Evolutionary conservation across 371 early-diverging fungal species (phyloP), one percentile per base, ranked within the genome.

Genomic region (Conidiobolus incongruus): DNA sequence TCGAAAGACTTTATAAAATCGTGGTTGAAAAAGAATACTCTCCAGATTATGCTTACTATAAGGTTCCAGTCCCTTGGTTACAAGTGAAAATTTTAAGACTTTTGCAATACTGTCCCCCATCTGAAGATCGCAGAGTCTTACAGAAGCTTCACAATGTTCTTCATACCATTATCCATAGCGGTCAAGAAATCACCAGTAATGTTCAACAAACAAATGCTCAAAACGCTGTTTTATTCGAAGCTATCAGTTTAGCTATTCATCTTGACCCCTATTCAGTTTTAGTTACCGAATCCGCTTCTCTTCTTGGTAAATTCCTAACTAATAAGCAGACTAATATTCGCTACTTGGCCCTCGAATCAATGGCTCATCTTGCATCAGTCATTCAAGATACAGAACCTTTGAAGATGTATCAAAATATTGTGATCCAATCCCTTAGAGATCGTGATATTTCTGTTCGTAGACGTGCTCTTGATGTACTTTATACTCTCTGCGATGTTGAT

Each of bases 131-230:
- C 15, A 69, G 74, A 38, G 44, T 75, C 46, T 65, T 75, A 15
- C 49, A 64, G 15, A 63, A 71, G 51, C 59, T 83, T 24, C 68
- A 75, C 44, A 64, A 67, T 39, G 60, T 77, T 6, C 59, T 95
- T 16, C 73, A 80, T 38, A 72, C 77, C 24, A 87, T 93, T 49
- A 65, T 91, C 35, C 66, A 75, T 46, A 74, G 72, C 44, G 68
- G 87, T 7, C 80, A 83, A 53, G 93, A 91, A 34, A 62, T 72
- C 28, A 81, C 88, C 10, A 88, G 87, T 49, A 92, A 93, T 51
- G 77, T 83, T n/a, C 93, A 96, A 48, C 92, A 90, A 55, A 83
- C 76, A 62, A 95, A 96, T 50, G 93, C 93, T 6, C 85, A 86
- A 58, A 89, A 93, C 59, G 85, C 94, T 1, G 78, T 96, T 8